phyloP scores from a whole-genome alignment of 2,329 filamentous ascomycete species.

The Colletotrichum coccodes region DNA sequence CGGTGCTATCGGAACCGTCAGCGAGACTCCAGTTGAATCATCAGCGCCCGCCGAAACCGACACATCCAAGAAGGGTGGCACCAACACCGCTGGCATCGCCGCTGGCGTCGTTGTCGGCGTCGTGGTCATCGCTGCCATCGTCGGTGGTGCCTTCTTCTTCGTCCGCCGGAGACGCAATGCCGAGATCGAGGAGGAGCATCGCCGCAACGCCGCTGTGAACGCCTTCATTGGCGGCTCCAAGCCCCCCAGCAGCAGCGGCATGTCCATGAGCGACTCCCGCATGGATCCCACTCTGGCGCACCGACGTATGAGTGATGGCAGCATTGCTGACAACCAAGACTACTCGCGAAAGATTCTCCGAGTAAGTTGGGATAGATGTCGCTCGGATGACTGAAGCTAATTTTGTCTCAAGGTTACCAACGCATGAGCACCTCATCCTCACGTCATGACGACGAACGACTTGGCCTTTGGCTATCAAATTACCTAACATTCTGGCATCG shows the following conservation, averaged over 20 bases:
- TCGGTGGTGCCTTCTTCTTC: constrained; percentile 78
- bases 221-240: constrained; percentile 76
- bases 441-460: constrained; percentile 50
- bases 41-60: constrained; percentile 28
- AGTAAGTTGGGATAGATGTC: constrained; percentile 64
- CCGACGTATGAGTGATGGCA: constrained; percentile 89
- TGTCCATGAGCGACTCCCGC: constrained; percentile 83
- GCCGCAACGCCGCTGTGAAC: constrained; percentile 81
- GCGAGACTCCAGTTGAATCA: constrained; percentile 16
- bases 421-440: constrained; percentile 54
- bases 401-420: constrained; percentile 61
- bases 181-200: constrained; percentile 85
- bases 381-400: not conserved
- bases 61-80: constrained; percentile 45
- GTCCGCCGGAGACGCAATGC: constrained; percentile 80
- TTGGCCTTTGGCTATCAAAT: constrained; percentile 36
- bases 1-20: constrained; percentile 8
- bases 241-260: constrained; percentile 69
- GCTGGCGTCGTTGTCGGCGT: constrained; percentile 90
- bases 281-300: constrained; percentile 89
- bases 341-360: constrained; percentile 96
- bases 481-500: constrained; percentile 52
- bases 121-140: constrained; percentile 71
- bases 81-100: constrained; percentile 86
- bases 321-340: constrained; percentile 96